Percentiles rank a stretch among this genome's conserved stretches.
Conservation (phyloP, 805 yeast genomes). For the Nematodospora valgi region DNA sequence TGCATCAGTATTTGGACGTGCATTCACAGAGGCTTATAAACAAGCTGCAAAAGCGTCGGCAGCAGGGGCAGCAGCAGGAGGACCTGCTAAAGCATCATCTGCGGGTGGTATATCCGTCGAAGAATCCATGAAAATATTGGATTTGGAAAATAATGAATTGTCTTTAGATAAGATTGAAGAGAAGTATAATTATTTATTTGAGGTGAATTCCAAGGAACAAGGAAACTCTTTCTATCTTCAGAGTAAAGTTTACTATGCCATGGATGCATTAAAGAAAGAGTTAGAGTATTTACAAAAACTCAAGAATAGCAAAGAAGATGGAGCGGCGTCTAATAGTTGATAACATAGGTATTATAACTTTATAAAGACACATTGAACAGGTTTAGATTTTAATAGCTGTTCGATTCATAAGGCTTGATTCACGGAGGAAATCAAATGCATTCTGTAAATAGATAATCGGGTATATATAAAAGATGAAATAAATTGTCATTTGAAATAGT, state of each 20-base stretch:
- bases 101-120: constrained; percentile 78
- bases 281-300: constrained; percentile 53
- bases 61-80: constrained; percentile 48
- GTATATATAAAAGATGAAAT: no score
- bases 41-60: constrained; percentile 96
- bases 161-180: constrained; percentile 57
- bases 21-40: constrained; percentile 93
- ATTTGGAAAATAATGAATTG: constrained; percentile 60
- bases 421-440: no score
- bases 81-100: constrained; percentile 47
- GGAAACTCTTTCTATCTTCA: constrained; percentile 96
- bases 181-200: constrained; percentile 79
- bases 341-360: no score
- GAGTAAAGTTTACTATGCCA: constrained; percentile 89
- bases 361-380: no score
- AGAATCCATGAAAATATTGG: constrained; percentile 89
- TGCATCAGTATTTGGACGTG: constrained; percentile 92
- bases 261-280: constrained; percentile 85
- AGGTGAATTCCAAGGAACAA: constrained; percentile 86
- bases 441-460: no score
- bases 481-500: no score
- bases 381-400: no score
- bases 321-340: no score
- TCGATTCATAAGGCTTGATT: no score
- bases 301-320: constrained; percentile 28